These are phyloP conservation scores for Boletus rufocinnamomeus DNA, from an alignment of 768 basidiomycete genomes.

Conservation along the genomic window DNA sequence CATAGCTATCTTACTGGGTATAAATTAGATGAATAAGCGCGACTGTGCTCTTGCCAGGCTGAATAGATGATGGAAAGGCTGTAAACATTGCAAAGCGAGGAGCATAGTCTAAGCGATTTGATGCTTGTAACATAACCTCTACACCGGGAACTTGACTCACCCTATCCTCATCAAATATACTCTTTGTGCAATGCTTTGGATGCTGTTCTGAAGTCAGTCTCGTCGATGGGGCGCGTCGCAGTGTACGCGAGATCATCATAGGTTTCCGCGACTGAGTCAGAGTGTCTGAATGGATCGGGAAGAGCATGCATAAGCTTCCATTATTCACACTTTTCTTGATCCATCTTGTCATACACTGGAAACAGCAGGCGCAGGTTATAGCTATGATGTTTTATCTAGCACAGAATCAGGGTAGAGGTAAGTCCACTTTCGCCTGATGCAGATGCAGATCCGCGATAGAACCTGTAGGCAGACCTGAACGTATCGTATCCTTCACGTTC, in stretches of 20 bases:
- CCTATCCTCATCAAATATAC: background rate
- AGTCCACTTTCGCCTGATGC: background rate
- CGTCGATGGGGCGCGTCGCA: background rate
- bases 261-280: too few relatives aligned
- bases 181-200: background rate
- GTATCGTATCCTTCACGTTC: background rate
- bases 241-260: background rate
- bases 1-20: background rate
- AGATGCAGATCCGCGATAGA: background rate
- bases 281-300: background rate
- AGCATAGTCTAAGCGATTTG: background rate
- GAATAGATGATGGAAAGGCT: background rate
- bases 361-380: too few relatives aligned
- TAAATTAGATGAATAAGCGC: background rate
- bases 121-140: background rate
- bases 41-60: background rate
- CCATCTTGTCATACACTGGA: too few relatives aligned
- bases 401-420: background rate
- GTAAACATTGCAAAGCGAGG: background rate
- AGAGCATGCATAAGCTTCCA: too few relatives aligned
- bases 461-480: background rate
- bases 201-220: background rate
- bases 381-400: too few relatives aligned
- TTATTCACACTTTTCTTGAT: too few relatives aligned
- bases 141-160: background rate